These are phyloP conservation scores for Trebouxia sp. DNA, from an alignment of 139 green algal species.

Conservation along the genomic window DNA sequence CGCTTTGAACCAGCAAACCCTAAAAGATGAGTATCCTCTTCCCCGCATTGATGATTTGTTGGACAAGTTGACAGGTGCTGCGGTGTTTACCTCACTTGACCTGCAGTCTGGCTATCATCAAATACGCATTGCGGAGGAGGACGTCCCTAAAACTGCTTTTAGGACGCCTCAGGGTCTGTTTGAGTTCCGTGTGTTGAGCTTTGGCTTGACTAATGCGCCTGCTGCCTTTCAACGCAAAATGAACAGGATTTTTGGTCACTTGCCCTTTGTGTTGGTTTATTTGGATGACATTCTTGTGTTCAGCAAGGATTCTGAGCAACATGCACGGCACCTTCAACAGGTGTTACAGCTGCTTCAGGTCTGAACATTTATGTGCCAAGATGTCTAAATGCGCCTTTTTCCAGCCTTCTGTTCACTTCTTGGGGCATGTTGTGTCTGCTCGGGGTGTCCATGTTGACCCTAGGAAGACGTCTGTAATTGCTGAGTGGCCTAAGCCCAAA, in stretches of 20 bases:
- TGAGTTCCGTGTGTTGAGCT: slow-evolving; percentile 53
- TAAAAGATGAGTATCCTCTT: slow-evolving; percentile 55
- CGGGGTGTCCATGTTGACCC: neutral
- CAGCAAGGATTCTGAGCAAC: neutral
- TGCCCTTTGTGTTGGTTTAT: neutral
- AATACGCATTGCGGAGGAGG: slow-evolving; percentile 39
- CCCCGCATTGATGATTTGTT: slow-evolving; percentile 50
- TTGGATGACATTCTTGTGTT: slow-evolving; percentile 10
- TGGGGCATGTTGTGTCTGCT: slow-evolving; percentile 1
- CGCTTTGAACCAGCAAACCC: slow-evolving; percentile 50
- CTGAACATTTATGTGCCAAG: slow-evolving; percentile 10
- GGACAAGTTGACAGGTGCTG: slow-evolving; percentile 44
- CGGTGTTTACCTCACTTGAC: slow-evolving; percentile 51
- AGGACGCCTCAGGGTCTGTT: slow-evolving; percentile 48
- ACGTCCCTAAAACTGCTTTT: slow-evolving; percentile 59
- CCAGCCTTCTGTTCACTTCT: neutral
- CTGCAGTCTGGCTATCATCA: slow-evolving; percentile 44
- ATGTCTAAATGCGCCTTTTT: slow-evolving; percentile 11
- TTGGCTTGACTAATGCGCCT: slow-evolving; percentile 56
- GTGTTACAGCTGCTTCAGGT: neutral
- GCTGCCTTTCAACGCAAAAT: slow-evolving; percentile 4
- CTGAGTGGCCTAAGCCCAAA: slow-evolving; percentile 31
- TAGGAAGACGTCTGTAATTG: slow-evolving; percentile 38
- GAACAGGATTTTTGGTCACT: neutral
- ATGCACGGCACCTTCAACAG: neutral